These are phyloP conservation scores for Cylindrotheca fusiformis DNA, from an alignment of 108 stramenopile genomes.

Conservation along the genomic window DNA sequence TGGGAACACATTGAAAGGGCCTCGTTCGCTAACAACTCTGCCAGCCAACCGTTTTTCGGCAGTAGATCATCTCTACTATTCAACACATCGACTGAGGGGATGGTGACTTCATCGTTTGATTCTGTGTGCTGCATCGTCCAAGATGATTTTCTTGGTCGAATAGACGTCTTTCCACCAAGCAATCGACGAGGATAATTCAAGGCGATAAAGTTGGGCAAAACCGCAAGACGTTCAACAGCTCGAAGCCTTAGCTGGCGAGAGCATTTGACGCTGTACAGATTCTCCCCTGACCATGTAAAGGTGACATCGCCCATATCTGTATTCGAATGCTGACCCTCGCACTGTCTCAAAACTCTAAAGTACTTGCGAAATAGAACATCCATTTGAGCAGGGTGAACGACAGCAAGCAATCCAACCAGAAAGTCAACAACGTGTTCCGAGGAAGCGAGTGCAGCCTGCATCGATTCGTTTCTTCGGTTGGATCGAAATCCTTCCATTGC, in stretches of 20 bases:
- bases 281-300: conserved; percentile 38
- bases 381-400: conserved; percentile 76
- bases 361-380: conserved; percentile 44
- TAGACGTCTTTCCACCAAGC: not conserved
- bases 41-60: conserved; percentile 75
- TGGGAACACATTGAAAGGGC: conserved; percentile 64
- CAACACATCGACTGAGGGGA: conserved; percentile 6
- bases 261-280: conserved; percentile 38
- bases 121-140: conserved; percentile 28
- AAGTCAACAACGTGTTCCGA: conserved; percentile 60
- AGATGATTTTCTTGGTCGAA: conserved; percentile 7
- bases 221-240: conserved; percentile 65
- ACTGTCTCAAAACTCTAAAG: conserved; percentile 55
- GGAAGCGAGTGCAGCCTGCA: conserved; percentile 33
- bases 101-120: not conserved
- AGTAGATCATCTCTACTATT: conserved; percentile 24
- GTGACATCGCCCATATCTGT: not conserved
- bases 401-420: conserved; percentile 57
- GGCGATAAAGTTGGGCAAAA: conserved; percentile 61
- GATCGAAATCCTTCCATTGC: conserved; percentile 30
- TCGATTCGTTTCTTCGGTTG: conserved; percentile 37
- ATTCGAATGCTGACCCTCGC: conserved; percentile 34
- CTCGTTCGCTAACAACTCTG: conserved; percentile 64
- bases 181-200: conserved; percentile 76
- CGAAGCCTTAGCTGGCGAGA: conserved; percentile 69